Evolutionary conservation across 1,284 basidiomycete species (phyloP), one percentile per base, ranked within the genome.

Genomic region (Paramarasmius palmivorus): DNA sequence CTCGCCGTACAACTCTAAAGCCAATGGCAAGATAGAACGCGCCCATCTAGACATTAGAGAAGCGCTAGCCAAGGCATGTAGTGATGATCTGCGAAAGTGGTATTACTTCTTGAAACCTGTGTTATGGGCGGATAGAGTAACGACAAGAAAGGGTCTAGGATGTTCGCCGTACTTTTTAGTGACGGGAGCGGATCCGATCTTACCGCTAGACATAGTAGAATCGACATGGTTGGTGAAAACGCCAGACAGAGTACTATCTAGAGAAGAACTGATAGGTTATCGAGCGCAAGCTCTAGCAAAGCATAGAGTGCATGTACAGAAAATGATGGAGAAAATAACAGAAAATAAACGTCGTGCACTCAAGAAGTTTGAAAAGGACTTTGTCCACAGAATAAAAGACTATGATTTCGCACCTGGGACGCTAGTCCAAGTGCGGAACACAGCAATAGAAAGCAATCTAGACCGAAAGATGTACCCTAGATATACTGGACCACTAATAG

Each of bases 111-210:
- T 53, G 8, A 53, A 48, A 29, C 44, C 3, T n/a, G n/a, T n/a
- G n/a, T n/a, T n/a, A n/a, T n/a, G n/a, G n/a, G n/a, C n/a, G n/a
- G n/a, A n/a, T n/a, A 14, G 45, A 26, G 20, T 52, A 9, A 53
- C 50, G n/a, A 15, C 26, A 17, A 37, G 50, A 19, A 20, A 41
- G 35, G 32, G 40, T n/a, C 22, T 48, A 8, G 50, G 50, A 4
- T 55, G 49, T 44, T 55, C 50, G n/a, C 54, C 54, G 19, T 52
- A 52, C 41, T 55, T 51, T 35, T 15, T 55, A 41, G 49, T 54
- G 10, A 45, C 34, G 6, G 54, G 54, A 12, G 40, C 49, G 5
- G 34, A 55, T 23, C 54, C 50, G 7, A 55, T 52, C 3, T 42
- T 55, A 19, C 54, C n/a, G n/a, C n/a, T n/a, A n/a, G n/a, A n/a